Percentiles rank a stretch among this genome's conserved stretches.
These are phyloP conservation scores for Trichosporon ovoides DNA, from an alignment of 1,284 basidiomycete genomes.

Conservation along the genomic window DNA sequence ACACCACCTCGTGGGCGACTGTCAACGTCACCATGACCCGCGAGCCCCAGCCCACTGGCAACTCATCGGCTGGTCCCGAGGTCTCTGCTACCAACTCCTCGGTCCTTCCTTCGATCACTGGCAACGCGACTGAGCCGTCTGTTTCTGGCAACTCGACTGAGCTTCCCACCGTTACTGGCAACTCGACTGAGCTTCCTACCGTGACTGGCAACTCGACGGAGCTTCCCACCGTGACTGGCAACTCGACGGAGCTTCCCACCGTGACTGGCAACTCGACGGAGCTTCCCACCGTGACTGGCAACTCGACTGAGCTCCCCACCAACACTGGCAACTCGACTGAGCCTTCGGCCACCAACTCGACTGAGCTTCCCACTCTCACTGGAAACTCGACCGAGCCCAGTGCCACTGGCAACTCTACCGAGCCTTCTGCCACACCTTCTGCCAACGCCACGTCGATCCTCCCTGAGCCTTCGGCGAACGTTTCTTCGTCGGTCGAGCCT, in stretches of 20 bases:
- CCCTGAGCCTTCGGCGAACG: constrained; percentile 1
- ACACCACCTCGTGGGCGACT: constrained; percentile 31
- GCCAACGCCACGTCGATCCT: not conserved
- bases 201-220: constrained; percentile 5
- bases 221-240: constrained; percentile 6
- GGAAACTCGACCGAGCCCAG: constrained; percentile 11
- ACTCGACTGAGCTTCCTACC: not conserved
- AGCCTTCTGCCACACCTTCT: not conserved
- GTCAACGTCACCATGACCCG: constrained; percentile 34
- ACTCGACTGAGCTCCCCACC: constrained; percentile 6
- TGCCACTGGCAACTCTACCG: constrained; percentile 9
- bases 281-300: not conserved
- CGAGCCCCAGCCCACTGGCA: constrained; percentile 7
- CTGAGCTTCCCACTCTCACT: not conserved
- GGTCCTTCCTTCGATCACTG: not conserved
- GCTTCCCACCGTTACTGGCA: not conserved
- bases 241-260: not conserved
- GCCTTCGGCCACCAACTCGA: not conserved
- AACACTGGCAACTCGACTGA: constrained; percentile 1
- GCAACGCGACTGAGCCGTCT: constrained; percentile 2
- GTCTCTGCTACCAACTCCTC: not conserved
- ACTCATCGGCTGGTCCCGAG: not conserved
- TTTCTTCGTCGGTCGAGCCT: constrained; percentile 10
- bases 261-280: constrained; percentile 1
- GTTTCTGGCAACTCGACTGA: constrained; percentile 3